These are phyloP conservation scores for Pythium phragmiticola DNA, from an alignment of 352 stramenopile genomes.

Conservation along the genomic window DNA sequence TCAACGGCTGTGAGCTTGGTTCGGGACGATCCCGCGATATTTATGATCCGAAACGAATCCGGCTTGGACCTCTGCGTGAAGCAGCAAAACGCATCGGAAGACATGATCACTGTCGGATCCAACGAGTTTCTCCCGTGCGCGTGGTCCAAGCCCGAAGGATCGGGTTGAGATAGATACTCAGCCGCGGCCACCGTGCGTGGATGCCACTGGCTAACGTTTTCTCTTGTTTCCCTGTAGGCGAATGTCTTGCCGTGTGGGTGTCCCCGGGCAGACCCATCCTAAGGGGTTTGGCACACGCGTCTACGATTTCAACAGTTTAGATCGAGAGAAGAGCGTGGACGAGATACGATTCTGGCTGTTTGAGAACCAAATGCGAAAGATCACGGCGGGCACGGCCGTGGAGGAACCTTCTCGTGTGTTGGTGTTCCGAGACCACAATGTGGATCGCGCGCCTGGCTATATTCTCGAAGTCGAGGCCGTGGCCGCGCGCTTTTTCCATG, in stretches of 20 bases:
- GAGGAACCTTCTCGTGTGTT: constrained; percentile 78
- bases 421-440: constrained; percentile 70
- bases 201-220: background rate
- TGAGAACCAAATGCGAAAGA: constrained; percentile 58
- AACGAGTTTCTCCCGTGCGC: constrained; percentile 79
- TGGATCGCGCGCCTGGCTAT: constrained; percentile 55
- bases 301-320: constrained; percentile 85
- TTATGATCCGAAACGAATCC: constrained; percentile 83
- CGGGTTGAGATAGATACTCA: constrained; percentile 39
- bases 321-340: constrained; percentile 70
- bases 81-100: constrained; percentile 65
- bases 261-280: constrained; percentile 44
- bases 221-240: constrained; percentile 34
- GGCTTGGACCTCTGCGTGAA: constrained; percentile 70
- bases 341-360: constrained; percentile 71
- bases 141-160: constrained; percentile 72
- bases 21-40: constrained; percentile 80
- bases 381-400: constrained; percentile 76
- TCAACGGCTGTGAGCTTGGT: constrained; percentile 76
- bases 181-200: no score
- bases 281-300: constrained; percentile 62
- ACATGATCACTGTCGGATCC: constrained; percentile 58
- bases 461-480: constrained; percentile 84
- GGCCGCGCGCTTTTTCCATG: constrained; percentile 62
- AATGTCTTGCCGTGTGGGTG: constrained; percentile 63